Conservation (phyloP, 768 basidiomycete species). For the Tylopilus plumbeoviolaceoides region DNA sequence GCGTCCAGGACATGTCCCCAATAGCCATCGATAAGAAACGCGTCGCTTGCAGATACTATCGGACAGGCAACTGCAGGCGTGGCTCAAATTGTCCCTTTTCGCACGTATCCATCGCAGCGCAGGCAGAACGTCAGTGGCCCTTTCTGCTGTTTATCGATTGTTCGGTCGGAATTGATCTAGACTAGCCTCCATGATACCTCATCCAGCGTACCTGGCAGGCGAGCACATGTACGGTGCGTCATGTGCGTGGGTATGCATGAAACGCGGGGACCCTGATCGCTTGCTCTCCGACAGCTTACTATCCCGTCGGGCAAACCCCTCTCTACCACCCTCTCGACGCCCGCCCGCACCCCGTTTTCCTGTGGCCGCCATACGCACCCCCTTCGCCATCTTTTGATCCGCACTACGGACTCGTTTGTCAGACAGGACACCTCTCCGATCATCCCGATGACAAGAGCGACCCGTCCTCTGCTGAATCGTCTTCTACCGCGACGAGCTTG, state of each 20-base stretch:
- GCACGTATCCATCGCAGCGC: slow-evolving; percentile 13
- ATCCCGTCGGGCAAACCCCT: slow-evolving; percentile 13
- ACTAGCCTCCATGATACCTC: slow-evolving; percentile 9
- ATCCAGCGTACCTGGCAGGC: slow-evolving; percentile 8
- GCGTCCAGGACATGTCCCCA: slow-evolving; percentile 2
- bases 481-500: slow-evolving; percentile 10
- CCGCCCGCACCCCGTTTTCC: slow-evolving; percentile 16
- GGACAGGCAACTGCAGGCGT: slow-evolving; percentile 24
- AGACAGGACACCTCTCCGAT: slow-evolving; percentile 10
- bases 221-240: slow-evolving; percentile 20
- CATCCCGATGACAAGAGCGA: slow-evolving; percentile 25
- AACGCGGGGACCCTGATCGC: slow-evolving; percentile 1
- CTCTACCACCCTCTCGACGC: slow-evolving; percentile 16
- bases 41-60: slow-evolving; percentile 24
- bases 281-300: slow-evolving; percentile 17
- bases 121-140: slow-evolving; percentile 15
- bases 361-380: slow-evolving; percentile 32
- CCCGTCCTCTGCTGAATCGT: slow-evolving; percentile 24
- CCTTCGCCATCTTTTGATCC: slow-evolving; percentile 16
- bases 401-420: slow-evolving; percentile 7
- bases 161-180: slow-evolving; percentile 9
- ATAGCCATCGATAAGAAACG: slow-evolving; percentile 8
- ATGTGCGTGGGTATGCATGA: not conserved
- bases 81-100: slow-evolving; percentile 26
- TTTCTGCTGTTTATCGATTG: not conserved